Base-by-base conservation (phyloP, 2,329 filamentous ascomycete species). In the Beauveria asiatica region DNA sequence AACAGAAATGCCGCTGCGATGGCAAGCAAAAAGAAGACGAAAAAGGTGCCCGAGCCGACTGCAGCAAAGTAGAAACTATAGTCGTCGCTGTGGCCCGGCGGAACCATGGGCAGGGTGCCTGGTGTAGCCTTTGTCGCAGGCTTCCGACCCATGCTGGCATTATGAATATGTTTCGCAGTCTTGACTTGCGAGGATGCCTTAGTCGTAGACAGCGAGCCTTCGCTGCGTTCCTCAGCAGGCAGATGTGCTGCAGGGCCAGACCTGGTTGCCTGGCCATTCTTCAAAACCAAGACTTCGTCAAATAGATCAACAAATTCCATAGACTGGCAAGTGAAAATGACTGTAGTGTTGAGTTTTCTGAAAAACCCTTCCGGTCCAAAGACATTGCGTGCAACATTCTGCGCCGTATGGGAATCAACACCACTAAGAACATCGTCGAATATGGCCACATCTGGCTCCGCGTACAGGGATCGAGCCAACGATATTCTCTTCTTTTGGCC, bases 351-450 rank as follows among this genome's bases (percentile, higher is more conserved):
- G 10, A 27, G 42, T 21, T 44, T 42, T 33, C 46, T 39, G 13
- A 58, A 16, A 17, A 58, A 8, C 1, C 56, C 56, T 44, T 58
- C 23, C 1, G 17, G 37, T 3, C 45, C 46, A 42, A 58, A 58
- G 4, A 58, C 45, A 2, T 44, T 13, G 11, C 6, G 46, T 6
- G 37, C 46, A 41, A 58, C 0, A 71, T 74, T 17, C 71, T 69
- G 8, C 67, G 67, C 58, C 71, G 71, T 13, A 70, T 67, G 19
- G 6, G 56, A 50, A 27, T 58, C 56, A 44, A 51, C n/a, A 0
- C 71, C 71, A 4, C 69, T 67, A 8, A 73, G 66, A 2, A 72
- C 70, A 48, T 73, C 71, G 58, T 73, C 72, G 2, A 73, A 62
- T 8, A 73, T 61, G 8, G 73, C 51, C 6, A 74, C 42, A 2